Evolutionary conservation across 805 yeast genomes (phyloP), one percentile per base, ranked within the genome.

Genomic region (Yarrowia sp.): DNA sequence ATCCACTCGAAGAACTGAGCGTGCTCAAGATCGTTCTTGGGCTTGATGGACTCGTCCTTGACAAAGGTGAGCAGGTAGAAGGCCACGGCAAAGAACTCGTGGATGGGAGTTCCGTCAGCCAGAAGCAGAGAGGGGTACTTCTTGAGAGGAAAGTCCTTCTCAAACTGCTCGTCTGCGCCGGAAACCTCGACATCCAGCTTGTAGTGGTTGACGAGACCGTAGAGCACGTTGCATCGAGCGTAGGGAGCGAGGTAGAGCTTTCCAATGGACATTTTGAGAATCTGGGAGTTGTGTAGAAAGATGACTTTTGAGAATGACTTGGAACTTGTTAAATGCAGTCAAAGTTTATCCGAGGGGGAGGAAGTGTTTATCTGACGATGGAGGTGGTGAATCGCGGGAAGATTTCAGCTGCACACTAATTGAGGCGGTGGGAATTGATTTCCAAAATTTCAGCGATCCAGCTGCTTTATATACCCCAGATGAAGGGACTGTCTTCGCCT

Each of bases 71-170:
- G 48, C 53, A 52, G 75, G 81, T 88, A 86, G 78, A 83, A 74
- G 71, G 82, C 73, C 76, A 89, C 81, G 74, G 93, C 91, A 74
- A 87, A 82, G 71, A 82, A 80, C 83, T 89, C 92, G 74, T 82
- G 80, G 74, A 89, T 82, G 76, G 83, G 83, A 82, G 82, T 83
- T 49, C 93, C 93, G 75, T 87, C 85, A 71, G 87, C 85, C 69
- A 89, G 90, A 75, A 83, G 73, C 74, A 86, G 87, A 72, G 87
- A 85, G 72, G 92, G 92, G 72, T 84, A 82, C 79, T 82, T 84
- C 71, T 78, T 79, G 74, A 83, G 78, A 72, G 91, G 89, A 83
- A 87, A 88, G 77, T 78, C 73, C 72, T 81, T 78, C 58, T 76
- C 77, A 79, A 75, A 86, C 63, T 79, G 78, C 69, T 81, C 82